Evolutionary conservation across 2,329 filamentous ascomycete genomes (phyloP).

Genomic region (Hypoxylon sp.): DNA sequence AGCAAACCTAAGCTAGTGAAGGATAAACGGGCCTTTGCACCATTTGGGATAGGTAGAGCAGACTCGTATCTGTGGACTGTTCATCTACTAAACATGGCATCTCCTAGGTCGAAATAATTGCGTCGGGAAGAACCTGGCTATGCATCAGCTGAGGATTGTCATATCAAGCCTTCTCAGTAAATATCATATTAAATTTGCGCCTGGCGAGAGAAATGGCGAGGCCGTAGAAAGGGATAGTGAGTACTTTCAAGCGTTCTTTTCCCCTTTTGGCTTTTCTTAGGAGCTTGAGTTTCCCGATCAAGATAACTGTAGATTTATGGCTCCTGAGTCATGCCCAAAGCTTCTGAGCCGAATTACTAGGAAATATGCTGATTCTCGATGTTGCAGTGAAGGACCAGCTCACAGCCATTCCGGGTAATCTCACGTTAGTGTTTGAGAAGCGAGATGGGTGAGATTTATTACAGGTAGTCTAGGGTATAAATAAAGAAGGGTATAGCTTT

Average conservation of each 20-base stretch:
- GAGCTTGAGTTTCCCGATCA: too few species aligned
- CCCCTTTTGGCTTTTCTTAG: too few species aligned
- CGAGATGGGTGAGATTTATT: background rate
- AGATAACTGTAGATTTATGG: too few species aligned
- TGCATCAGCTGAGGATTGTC: conserved; percentile 20
- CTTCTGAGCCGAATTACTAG: too few species aligned
- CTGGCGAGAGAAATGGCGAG: conserved; percentile 31
- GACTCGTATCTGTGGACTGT: background rate
- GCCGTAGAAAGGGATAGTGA: conserved; percentile 14
- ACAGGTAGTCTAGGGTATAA: background rate
- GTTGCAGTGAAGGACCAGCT: conserved; percentile 14
- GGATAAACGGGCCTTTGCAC: conserved; percentile 41
- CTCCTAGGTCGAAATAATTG: conserved; percentile 10
- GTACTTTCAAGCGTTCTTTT: too few species aligned
- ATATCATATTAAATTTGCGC: conserved; percentile 23
- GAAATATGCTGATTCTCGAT: too few species aligned
- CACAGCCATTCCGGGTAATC: conserved; percentile 13
- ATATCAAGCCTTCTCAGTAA: conserved; percentile 13
- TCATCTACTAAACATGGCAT: background rate
- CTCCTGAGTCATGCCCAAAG: too few species aligned
- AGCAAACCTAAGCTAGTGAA: conserved; percentile 41
- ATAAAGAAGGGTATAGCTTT: background rate
- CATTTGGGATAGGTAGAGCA: conserved; percentile 36
- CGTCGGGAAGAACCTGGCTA: conserved; percentile 21
- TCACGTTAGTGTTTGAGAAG: background rate